phyloP scores from a whole-genome alignment of 257 asterid species.

The Ligustrum vulgare region DNA sequence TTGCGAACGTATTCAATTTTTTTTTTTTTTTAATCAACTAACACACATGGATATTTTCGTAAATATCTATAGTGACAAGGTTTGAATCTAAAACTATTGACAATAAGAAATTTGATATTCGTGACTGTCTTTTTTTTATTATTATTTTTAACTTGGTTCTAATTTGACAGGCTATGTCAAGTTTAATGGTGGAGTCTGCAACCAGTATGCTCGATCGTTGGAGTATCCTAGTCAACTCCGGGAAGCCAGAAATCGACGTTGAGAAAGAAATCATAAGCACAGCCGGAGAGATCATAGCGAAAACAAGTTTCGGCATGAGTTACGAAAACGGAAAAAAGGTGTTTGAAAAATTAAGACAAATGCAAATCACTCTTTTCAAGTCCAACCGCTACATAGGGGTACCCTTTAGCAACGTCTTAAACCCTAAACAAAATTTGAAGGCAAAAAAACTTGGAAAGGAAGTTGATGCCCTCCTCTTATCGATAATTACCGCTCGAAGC shows the following conservation, averaged over 20 bases:
- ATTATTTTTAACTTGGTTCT: not conserved
- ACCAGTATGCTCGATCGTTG: conserved; percentile 67
- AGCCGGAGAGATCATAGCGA: conserved; percentile 85
- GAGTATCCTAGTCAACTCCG: conserved; percentile 44
- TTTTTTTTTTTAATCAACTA: too few relatives aligned
- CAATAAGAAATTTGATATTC: not conserved
- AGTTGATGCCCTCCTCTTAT: conserved; percentile 51
- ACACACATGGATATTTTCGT: too few relatives aligned
- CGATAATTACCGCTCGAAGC: conserved; percentile 46
- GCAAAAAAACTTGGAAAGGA: conserved; percentile 67
- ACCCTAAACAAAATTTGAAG: conserved; percentile 44
- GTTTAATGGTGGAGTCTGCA: conserved; percentile 70
- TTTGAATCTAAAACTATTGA: not conserved
- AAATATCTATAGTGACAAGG: not conserved
- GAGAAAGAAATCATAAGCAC: conserved; percentile 67
- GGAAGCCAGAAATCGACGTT: conserved; percentile 58
- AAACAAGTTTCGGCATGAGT: conserved; percentile 70
- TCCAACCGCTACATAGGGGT: conserved; percentile 80
- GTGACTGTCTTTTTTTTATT: not conserved
- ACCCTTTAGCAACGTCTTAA: conserved; percentile 61
- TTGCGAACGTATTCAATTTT: too few relatives aligned
- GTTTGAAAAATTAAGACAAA: conserved; percentile 55
- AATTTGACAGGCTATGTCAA: conserved; percentile 61
- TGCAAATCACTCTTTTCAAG: conserved; percentile 77
- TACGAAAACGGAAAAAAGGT: conserved; percentile 52